Evolutionary conservation across 2,329 filamentous ascomycete genomes (phyloP).

Genomic region (Penicillium concentricum): DNA sequence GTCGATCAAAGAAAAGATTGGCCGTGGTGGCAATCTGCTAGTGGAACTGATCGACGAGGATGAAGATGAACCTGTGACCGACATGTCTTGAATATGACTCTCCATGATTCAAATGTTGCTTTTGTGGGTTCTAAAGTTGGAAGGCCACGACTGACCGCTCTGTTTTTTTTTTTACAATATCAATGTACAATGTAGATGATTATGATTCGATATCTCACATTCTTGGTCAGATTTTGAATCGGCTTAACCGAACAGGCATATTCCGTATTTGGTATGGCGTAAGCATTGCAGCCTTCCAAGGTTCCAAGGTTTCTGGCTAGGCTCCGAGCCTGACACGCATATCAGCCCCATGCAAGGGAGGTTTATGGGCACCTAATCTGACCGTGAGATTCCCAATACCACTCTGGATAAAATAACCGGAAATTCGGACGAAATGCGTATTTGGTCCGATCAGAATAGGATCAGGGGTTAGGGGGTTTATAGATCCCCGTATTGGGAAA

Average conservation of each 20-base stretch:
- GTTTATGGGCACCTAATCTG: neutral
- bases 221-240: neutral
- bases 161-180: neutral
- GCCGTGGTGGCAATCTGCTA: constrained; percentile 81
- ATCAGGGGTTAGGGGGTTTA: too few species aligned
- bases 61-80: constrained; percentile 41
- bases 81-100: constrained; percentile 6
- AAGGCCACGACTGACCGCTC: neutral
- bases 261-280: neutral
- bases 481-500: too few species aligned
- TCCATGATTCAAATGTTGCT: neutral
- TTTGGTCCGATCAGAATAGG: too few species aligned
- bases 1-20: constrained; percentile 70
- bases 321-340: too few species aligned
- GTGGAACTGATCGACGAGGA: constrained; percentile 69
- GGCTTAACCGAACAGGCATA: neutral
- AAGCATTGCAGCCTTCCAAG: too few species aligned
- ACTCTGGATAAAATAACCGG: too few species aligned
- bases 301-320: too few species aligned
- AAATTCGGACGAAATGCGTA: too few species aligned
- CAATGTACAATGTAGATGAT: constrained; percentile 2
- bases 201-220: neutral
- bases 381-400: neutral
- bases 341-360: neutral
- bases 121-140: neutral